Evolutionary conservation across 2,329 filamentous ascomycete genomes (phyloP), one percentile per base, ranked within the genome.

Genomic region (Cylindrodendrum hubeiense): DNA sequence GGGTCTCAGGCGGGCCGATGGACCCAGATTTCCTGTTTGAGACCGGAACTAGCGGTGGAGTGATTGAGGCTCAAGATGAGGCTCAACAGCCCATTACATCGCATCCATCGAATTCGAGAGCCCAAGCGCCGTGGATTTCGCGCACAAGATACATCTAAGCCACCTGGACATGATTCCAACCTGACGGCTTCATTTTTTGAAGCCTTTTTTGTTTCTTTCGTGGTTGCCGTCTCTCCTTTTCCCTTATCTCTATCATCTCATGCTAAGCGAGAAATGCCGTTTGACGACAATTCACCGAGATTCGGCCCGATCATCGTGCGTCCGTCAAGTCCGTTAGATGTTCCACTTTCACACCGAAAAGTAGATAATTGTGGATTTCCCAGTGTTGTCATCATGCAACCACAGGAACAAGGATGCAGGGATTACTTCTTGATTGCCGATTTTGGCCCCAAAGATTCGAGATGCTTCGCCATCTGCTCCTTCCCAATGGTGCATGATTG

Each of bases 261-360:
- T 10, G 12, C 22, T 33, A 39, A 50, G 26, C 28, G 47, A 33
- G 21, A 43, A 49, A 22, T 26, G 6, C 50, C 52, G 30, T n/a
- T 33, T 21, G 47, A 26, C 53, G 47, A 53, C 52, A 66, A 65
- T 59, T 66, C 53, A 62, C 63, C 63, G 63, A 66, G 63, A 66
- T 66, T 66, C 63, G 63, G 63, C 53, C 63, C 63, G 63, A 66
- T 44, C 60, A 56, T 46, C 24, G 39, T 30, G 44, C 30, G 46
- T 56, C 52, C 60, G 52, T 51, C 50, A 26, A 59, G 41, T 49
- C 47, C 60, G 54, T 54, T 15, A 41, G 39, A 30, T 22, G 49
- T 59, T 59, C 60, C 60, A 63, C 60, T 43, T 59, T 30, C 13
- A 19, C 49, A 34, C 47, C 52, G 50, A 46, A 39, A 43, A 22